Base-by-base conservation (phyloP, 1,284 basidiomycete species). In the Tetrapyrgos nigripes region DNA sequence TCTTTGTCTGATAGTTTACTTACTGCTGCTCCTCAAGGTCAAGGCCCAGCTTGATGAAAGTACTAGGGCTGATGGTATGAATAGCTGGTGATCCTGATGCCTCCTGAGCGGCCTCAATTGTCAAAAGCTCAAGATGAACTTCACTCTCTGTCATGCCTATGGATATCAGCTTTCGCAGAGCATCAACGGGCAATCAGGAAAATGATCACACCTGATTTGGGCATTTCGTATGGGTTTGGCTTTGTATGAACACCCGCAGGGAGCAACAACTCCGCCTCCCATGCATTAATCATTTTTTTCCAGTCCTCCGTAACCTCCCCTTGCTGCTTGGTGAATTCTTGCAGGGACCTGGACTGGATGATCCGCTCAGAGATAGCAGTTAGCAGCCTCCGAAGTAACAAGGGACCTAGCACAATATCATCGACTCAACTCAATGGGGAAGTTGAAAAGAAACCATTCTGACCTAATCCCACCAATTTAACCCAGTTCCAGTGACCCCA, bases 191-290 rank as follows among this genome's bases (percentile, higher is more conserved):
- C 5, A 50, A 13, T 14, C 35, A 28, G 3, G 19, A 14, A 8
- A 8, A 53, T n/a, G n/a, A n/a, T n/a, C 51, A 19, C 49, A 58
- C 59, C 46, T 6, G 50, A 35, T 19, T 44, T 13, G 6, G 50
- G 27, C 14, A 37, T 4, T 10, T 67, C 62, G 53, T 68, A 71
- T 1, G 70, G 69, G 60, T 72, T 72, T 1, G 57, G 55, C n/a
- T 57, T 29, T 14, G 28, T 37, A 1, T 57, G 53, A 21, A 26
- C 47, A 26, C 9, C 11, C 24, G 5, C 14, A 11, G 24, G 49
- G 13, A 33, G 29, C 9, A 9, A 4, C 49, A 33, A 19, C 53
- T 72, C 63, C 2, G 49, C 54, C 35, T 74, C 68, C 70, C 70
- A 74, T 14, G 55, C 59, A 9, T 62, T 46, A 1, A 74, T 53